Evolutionary conservation across 768 basidiomycete species (phyloP).

Genomic region (Lactarius sanguifluus): DNA sequence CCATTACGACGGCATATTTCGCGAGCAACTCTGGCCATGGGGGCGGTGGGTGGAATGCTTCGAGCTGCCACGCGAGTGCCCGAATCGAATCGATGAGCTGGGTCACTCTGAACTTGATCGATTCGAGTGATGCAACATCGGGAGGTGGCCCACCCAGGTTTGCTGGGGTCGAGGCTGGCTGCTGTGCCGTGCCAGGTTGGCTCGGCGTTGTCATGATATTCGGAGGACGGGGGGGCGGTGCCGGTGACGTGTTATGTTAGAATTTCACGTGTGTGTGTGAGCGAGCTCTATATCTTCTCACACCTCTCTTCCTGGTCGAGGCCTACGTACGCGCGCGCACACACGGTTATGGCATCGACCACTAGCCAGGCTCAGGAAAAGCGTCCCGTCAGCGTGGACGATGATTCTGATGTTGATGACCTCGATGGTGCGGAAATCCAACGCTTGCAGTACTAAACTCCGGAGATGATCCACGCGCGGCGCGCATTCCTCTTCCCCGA

Average conservation of each 20-base stretch:
- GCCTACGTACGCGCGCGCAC: neutral
- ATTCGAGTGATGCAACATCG: constrained; percentile 50
- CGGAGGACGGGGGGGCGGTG: neutral
- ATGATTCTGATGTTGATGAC: constrained; percentile 66
- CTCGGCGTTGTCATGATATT: constrained; percentile 13
- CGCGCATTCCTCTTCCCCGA: constrained; percentile 25
- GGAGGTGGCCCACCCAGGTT: constrained; percentile 18
- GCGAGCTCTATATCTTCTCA: neutral
- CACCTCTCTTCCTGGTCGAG: neutral
- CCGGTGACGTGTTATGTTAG: neutral
- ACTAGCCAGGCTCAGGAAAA: constrained; percentile 13
- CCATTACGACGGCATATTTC: constrained; percentile 82
- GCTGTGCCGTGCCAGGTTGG: too few species aligned
- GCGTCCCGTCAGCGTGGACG: constrained; percentile 19
- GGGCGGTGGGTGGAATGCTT: constrained; percentile 56
- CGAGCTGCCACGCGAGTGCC: constrained; percentile 60
- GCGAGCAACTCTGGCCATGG: constrained; percentile 85
- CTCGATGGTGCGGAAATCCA: constrained; percentile 50
- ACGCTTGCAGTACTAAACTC: constrained; percentile 6
- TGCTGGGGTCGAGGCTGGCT: too few species aligned
- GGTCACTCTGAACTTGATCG: constrained; percentile 69
- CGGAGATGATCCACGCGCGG: constrained; percentile 2
- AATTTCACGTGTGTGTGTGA: constrained; percentile 27
- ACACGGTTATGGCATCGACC: constrained; percentile 13
- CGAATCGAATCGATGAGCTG: constrained; percentile 80